These are phyloP conservation scores for Chimonanthus praecox DNA, from an alignment of 164 flowering plant species.

Conservation along the genomic window DNA sequence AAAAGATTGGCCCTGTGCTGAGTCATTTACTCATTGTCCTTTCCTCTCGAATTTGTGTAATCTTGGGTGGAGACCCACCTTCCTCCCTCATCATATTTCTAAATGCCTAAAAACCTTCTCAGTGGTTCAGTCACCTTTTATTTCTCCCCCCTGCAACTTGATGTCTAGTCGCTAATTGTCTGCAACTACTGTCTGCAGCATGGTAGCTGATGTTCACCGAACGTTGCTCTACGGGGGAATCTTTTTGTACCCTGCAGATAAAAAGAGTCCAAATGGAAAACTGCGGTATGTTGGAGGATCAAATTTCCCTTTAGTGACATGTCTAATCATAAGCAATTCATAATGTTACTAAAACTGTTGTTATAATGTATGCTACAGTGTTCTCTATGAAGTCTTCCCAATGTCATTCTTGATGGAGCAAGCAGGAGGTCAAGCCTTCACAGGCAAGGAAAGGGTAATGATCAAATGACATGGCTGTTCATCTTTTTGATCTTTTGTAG, in stretches of 20 bases:
- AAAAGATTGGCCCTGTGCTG: too few species aligned
- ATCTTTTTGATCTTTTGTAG: background rate
- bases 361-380: constrained; percentile 30
- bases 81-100: background rate
- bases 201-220: constrained; percentile 99
- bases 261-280: constrained; percentile 94
- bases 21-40: too few species aligned
- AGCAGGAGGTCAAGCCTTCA: constrained; percentile 88
- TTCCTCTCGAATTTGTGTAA: too few species aligned
- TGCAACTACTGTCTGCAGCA: constrained; percentile 36
- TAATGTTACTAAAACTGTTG: background rate
- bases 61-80: background rate
- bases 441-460: constrained; percentile 77
- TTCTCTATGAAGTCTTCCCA: constrained; percentile 90
- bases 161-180: background rate
- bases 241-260: constrained; percentile 95
- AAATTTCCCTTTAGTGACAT: background rate
- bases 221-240: constrained; percentile 97
- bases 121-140: too few species aligned
- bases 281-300: constrained; percentile 52
- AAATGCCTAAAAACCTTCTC: too few species aligned
- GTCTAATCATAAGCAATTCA: background rate
- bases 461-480: background rate
- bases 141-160: background rate
- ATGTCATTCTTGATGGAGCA: constrained; percentile 92